Evolutionary conservation across 192 early-diverging fungal species (phyloP).

Genomic region (Phlyctochytrium bullatum): DNA sequence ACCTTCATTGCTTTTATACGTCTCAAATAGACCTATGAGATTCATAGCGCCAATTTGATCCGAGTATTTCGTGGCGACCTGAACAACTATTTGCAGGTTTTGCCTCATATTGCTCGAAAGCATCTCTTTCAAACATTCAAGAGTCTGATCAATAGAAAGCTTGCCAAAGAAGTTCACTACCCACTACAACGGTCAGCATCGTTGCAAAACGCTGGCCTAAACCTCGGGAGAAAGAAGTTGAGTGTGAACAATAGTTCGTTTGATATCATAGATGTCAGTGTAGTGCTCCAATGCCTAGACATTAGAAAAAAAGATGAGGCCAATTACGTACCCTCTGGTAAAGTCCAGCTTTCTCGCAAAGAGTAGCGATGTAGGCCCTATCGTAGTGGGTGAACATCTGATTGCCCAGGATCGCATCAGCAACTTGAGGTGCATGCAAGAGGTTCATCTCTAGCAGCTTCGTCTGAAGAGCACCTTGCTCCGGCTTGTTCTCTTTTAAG

Average conservation of each 20-base stretch:
- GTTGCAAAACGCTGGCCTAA: too few relatives aligned
- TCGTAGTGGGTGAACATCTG: constrained; percentile 97
- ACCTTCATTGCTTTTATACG: constrained; percentile 86
- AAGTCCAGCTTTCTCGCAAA: constrained; percentile 98
- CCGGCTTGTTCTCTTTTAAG: constrained; percentile 87
- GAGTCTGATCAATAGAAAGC: constrained; percentile 93
- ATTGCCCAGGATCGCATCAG: constrained; percentile 96
- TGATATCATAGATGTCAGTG: constrained; percentile 94
- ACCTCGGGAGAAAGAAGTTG: constrained; percentile 75
- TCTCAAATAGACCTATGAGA: constrained; percentile 91
- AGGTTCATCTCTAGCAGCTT: constrained; percentile 97
- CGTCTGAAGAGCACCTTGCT: constrained; percentile 92
- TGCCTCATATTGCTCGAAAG: constrained; percentile 87
- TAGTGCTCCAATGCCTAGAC: constrained; percentile 88
- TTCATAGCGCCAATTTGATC: constrained; percentile 87
- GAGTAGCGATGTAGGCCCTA: constrained; percentile 78
- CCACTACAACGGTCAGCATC: constrained; percentile 50
- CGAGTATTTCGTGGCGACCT: constrained; percentile 95
- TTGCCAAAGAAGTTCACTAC: constrained; percentile 92
- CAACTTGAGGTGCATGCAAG: constrained; percentile 94
- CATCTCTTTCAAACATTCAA: constrained; percentile 94
- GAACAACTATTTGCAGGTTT: constrained; percentile 93
- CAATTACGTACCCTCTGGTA: constrained; percentile 71
- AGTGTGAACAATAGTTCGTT: constrained; percentile 89
- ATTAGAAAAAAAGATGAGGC: neutral